Evolutionary conservation across 495 filamentous ascomycete genomes (phyloP).

Genomic region (Neurospora africana): DNA sequence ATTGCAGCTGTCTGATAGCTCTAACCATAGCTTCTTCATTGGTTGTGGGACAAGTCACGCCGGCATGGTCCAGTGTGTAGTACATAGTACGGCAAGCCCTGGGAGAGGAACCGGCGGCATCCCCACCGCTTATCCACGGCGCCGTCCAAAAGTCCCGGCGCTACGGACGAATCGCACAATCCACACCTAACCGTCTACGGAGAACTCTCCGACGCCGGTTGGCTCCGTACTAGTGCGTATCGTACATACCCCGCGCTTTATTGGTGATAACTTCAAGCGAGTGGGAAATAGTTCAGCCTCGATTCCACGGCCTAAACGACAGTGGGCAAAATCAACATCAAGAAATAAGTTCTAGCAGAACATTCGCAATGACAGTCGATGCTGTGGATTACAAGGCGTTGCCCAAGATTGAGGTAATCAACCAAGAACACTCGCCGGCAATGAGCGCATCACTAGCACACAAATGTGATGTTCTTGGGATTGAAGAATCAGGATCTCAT

Average conservation of each 20-base stretch:
- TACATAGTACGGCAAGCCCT: background rate
- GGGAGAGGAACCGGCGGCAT: background rate
- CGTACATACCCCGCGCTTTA: background rate
- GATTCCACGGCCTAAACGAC: slow-evolving; percentile 3
- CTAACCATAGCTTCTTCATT: background rate
- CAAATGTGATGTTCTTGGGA: background rate
- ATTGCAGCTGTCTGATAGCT: background rate
- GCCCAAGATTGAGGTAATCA: slow-evolving; percentile 38
- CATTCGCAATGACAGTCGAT: background rate
- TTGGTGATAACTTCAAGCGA: background rate
- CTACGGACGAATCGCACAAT: background rate
- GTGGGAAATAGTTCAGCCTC: slow-evolving; percentile 3
- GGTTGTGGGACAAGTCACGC: background rate
- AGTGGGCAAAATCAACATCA: slow-evolving; percentile 13
- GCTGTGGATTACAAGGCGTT: slow-evolving; percentile 32
- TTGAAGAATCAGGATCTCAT: background rate
- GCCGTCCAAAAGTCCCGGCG: background rate
- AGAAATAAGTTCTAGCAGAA: slow-evolving; percentile 1
- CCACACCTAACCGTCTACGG: background rate
- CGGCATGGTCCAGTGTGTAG: background rate
- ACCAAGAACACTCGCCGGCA: background rate
- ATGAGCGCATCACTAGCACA: background rate
- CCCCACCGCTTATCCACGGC: background rate
- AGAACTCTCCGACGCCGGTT: background rate
- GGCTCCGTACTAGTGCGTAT: background rate